Conservation (phyloP, 2,329 filamentous ascomycete genomes). For the Aspergillus tanneri region DNA sequence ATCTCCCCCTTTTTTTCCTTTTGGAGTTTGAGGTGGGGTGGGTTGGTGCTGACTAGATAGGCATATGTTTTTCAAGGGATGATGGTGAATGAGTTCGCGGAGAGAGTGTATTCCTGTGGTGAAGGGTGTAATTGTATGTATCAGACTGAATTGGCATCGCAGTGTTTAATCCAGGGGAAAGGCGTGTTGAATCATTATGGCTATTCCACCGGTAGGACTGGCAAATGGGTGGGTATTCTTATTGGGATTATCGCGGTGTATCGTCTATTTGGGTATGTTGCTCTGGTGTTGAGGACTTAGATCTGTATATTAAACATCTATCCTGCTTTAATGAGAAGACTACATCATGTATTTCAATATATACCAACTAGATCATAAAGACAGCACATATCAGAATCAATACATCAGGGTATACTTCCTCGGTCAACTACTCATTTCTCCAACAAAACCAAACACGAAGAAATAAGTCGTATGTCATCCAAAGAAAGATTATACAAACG, state of each 20-base stretch:
- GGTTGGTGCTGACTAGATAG: slow-evolving; percentile 21
- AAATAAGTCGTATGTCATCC: slow-evolving; percentile 15
- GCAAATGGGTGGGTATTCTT: slow-evolving; percentile 74
- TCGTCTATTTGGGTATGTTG: slow-evolving; percentile 65
- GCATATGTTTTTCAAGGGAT: slow-evolving; percentile 84
- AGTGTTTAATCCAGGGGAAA: slow-evolving; percentile 70
- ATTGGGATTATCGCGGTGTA: slow-evolving; percentile 73
- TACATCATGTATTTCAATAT: neutral
- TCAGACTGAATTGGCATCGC: slow-evolving; percentile 56
- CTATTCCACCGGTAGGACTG: slow-evolving; percentile 62
- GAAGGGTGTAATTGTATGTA: slow-evolving; percentile 69
- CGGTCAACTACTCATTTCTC: slow-evolving; percentile 19
- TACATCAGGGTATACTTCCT: slow-evolving; percentile 20
- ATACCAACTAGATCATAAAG: neutral
- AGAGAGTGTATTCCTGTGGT: slow-evolving; percentile 63
- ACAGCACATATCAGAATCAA: slow-evolving; percentile 11
- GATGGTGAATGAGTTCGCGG: slow-evolving; percentile 84
- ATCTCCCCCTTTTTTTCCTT: neutral
- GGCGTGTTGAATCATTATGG: slow-evolving; percentile 70
- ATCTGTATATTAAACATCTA: too few species aligned
- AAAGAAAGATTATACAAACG: slow-evolving; percentile 20
- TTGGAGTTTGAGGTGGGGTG: neutral
- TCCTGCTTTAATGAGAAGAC: too few species aligned
- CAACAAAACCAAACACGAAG: slow-evolving; percentile 15
- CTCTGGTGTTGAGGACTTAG: slow-evolving; percentile 41